Percentiles rank a stretch among this genome's conserved stretches.
Conservation (phyloP, 495 filamentous ascomycete genomes). For the Penicillium ochrochloron region DNA sequence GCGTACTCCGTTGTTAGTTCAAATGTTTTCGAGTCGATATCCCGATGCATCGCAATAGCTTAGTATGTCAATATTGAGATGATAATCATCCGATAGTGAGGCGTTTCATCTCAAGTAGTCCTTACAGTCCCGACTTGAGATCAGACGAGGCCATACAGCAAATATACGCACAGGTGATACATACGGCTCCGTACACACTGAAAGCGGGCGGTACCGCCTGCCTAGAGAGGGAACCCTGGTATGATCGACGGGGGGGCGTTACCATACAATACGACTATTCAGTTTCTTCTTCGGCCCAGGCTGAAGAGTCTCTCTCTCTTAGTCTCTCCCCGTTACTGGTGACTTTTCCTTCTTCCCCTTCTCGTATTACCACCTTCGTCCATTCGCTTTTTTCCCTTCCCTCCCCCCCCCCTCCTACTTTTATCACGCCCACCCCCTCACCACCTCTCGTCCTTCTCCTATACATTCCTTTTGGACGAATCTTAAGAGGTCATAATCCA, state of each 20-base stretch:
- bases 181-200: not conserved
- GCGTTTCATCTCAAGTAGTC: not conserved
- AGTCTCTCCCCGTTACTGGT: slow-evolving; percentile 3
- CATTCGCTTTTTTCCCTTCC: slow-evolving; percentile 24
- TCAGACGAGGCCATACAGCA: not conserved
- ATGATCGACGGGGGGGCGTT: slow-evolving; percentile 30
- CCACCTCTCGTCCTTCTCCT: slow-evolving; percentile 7
- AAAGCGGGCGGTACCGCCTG: slow-evolving; percentile 28
- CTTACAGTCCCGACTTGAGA: no score
- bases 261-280: slow-evolving; percentile 26
- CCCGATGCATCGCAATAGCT: not conserved
- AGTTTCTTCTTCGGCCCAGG: slow-evolving; percentile 23
- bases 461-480: slow-evolving; percentile 8
- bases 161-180: not conserved
- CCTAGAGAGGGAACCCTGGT: slow-evolving; percentile 15
- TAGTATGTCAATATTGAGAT: not conserved
- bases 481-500: not conserved
- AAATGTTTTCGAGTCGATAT: not conserved
- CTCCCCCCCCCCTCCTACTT: slow-evolving; percentile 21
- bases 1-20: not conserved
- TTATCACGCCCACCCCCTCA: slow-evolving; percentile 1
- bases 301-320: not conserved
- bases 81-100: not conserved
- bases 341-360: slow-evolving; percentile 32
- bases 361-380: slow-evolving; percentile 25